phyloP scores from a whole-genome alignment of 306 rosid genomes.

The Senna siamea region DNA sequence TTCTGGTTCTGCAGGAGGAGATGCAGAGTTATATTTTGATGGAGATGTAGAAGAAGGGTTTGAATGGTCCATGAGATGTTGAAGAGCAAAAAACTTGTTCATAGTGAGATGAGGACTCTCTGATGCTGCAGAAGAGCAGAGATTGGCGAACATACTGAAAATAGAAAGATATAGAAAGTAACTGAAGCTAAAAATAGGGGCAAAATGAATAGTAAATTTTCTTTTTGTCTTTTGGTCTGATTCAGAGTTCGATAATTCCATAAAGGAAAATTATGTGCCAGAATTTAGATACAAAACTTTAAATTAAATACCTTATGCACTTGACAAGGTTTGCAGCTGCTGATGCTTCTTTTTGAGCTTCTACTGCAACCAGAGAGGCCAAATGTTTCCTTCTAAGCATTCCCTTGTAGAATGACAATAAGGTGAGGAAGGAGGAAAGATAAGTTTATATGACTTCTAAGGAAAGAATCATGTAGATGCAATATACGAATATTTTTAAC shows the following conservation, averaged over 20 bases:
- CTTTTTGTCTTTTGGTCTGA: conserved; percentile 44
- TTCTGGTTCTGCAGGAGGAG: conserved; percentile 53
- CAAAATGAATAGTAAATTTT: conserved; percentile 32
- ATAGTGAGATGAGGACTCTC: conserved; percentile 73
- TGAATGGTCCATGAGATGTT: conserved; percentile 70
- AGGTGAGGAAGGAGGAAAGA: conserved; percentile 20
- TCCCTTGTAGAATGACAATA: conserved; percentile 58
- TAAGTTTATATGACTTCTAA: conserved; percentile 18
- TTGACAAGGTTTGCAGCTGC: conserved; percentile 71
- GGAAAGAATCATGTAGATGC: neutral
- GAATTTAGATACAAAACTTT: conserved; percentile 2
- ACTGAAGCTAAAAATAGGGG: neutral
- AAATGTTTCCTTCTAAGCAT: conserved; percentile 79
- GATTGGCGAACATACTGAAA: conserved; percentile 72
- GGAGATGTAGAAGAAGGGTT: conserved; percentile 39
- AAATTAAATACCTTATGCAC: conserved; percentile 68
- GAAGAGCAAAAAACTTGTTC: conserved; percentile 75
- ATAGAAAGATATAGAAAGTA: conserved; percentile 15
- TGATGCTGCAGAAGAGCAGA: conserved; percentile 71
- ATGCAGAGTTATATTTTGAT: conserved; percentile 53
- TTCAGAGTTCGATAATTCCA: too few species aligned
- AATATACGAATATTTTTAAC: too few species aligned
- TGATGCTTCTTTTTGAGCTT: conserved; percentile 91
- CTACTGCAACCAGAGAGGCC: conserved; percentile 73
- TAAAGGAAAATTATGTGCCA: too few species aligned